Evolutionary conservation across 495 filamentous ascomycete genomes (phyloP).

Genomic region (Podospora australis): DNA sequence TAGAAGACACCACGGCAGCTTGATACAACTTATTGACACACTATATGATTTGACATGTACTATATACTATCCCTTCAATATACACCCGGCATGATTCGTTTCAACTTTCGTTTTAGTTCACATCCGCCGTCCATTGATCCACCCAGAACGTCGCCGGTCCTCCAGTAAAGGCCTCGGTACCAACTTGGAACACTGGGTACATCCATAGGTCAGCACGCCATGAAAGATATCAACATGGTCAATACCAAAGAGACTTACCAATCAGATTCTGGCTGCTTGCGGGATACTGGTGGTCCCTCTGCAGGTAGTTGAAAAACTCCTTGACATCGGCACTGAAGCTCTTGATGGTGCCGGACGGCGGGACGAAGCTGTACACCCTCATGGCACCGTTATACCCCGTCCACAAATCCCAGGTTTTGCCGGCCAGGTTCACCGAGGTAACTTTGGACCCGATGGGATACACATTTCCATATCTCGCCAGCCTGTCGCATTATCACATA

Average conservation of each 20-base stretch:
- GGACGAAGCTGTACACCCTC: slow-evolving; percentile 43
- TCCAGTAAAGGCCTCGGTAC: slow-evolving; percentile 40
- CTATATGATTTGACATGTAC: too few relatives aligned
- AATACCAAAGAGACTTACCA: slow-evolving; percentile 26
- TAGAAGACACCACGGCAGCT: too few relatives aligned
- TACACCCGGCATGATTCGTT: too few relatives aligned
- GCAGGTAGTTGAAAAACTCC: slow-evolving; percentile 39
- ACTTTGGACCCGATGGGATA: slow-evolving; percentile 38
- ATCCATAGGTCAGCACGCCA: slow-evolving; percentile 2
- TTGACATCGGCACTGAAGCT: slow-evolving; percentile 36
- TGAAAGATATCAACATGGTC: background rate
- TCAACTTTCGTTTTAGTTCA: too few relatives aligned
- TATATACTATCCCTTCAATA: too few relatives aligned
- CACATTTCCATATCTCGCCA: slow-evolving; percentile 33
- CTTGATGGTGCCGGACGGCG: slow-evolving; percentile 20
- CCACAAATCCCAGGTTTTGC: slow-evolving; percentile 37
- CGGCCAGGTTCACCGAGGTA: slow-evolving; percentile 27
- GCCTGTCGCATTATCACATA: slow-evolving; percentile 17
- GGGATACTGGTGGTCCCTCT: slow-evolving; percentile 31
- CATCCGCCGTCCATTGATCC: slow-evolving; percentile 1
- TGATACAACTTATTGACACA: too few relatives aligned
- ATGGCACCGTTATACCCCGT: slow-evolving; percentile 33
- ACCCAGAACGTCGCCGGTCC: slow-evolving; percentile 10
- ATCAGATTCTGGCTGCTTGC: slow-evolving; percentile 38
- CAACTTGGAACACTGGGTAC: slow-evolving; percentile 36